Conservation (phyloP, 768 basidiomycete genomes). For the Mycena venus region DNA sequence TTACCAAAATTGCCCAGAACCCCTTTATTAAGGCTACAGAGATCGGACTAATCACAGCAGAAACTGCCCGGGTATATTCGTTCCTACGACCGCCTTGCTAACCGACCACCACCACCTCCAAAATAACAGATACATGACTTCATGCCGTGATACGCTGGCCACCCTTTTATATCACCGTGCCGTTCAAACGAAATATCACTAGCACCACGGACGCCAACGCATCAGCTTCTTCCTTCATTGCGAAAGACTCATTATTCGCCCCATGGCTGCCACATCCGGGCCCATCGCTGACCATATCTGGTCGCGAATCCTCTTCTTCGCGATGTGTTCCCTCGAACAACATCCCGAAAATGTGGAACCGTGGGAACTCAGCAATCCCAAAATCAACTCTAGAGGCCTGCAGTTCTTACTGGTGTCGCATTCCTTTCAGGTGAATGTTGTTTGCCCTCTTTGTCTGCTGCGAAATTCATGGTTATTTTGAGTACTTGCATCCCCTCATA, state of each 20-base stretch:
- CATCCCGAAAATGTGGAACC: not conserved
- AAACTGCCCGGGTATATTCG: too few relatives aligned
- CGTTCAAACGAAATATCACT: too few relatives aligned
- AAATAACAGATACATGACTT: not conserved
- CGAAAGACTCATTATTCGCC: not conserved
- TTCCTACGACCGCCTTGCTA: not conserved
- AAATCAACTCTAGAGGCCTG: not conserved
- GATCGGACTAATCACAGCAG: not conserved
- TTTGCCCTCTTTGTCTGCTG: too few relatives aligned
- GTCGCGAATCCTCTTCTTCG: slow-evolving; percentile 14
- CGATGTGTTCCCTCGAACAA: slow-evolving; percentile 6
- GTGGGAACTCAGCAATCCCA: not conserved
- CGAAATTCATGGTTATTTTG: too few relatives aligned
- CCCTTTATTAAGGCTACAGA: not conserved
- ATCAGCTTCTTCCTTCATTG: not conserved
- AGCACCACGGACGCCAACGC: not conserved
- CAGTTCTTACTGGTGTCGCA: slow-evolving; percentile 9
- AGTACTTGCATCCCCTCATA: too few relatives aligned
- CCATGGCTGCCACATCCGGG: not conserved
- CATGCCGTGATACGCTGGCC: not conserved
- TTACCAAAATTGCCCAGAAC: not conserved
- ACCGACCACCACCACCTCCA: not conserved
- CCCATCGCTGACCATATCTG: not conserved
- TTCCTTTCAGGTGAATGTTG: not conserved
- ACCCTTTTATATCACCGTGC: not conserved